A percentile compares a stretch with the other conserved stretches of the same genome.
Evolutionary conservation across 2,329 filamentous ascomycete species (phyloP).

Genomic region (Zymoseptoria brevis): DNA sequence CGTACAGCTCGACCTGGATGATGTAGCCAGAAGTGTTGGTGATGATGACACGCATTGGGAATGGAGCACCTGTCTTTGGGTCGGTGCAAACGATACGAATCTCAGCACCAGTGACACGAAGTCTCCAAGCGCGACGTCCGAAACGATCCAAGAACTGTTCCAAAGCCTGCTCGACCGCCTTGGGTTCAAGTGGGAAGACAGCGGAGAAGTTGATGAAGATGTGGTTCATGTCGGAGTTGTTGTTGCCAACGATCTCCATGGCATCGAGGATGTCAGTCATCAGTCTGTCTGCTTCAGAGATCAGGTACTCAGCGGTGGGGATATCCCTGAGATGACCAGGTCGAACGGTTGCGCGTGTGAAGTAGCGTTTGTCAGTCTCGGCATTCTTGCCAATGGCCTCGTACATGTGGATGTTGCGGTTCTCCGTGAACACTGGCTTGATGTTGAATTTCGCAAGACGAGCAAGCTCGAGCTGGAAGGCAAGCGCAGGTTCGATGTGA

Average conservation of each 20-base stretch:
- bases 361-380: constrained; percentile 96
- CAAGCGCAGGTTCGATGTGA: constrained; percentile 90
- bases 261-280: constrained; percentile 98
- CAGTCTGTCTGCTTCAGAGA: constrained; percentile 90
- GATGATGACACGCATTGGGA: constrained; percentile 91
- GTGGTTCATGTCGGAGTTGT: constrained; percentile 98
- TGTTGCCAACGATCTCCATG: constrained; percentile 96
- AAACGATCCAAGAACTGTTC: constrained; percentile 95
- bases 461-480: constrained; percentile 95
- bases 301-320: constrained; percentile 95
- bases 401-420: constrained; percentile 98
- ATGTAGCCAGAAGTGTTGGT: constrained; percentile 98
- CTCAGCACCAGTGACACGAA: constrained; percentile 93
- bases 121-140: constrained; percentile 86
- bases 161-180: constrained; percentile 85
- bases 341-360: constrained; percentile 89
- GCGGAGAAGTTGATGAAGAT: constrained; percentile 99
- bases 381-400: constrained; percentile 91
- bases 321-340: constrained; percentile 93
- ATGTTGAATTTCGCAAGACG: constrained; percentile 96
- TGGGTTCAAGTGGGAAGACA: constrained; percentile 83
- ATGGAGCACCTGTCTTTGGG: constrained; percentile 69
- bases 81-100: constrained; percentile 98
- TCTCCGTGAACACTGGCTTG: constrained; percentile 96
- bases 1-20: constrained; percentile 94